phyloP scores from a whole-genome alignment of 345 rosid genomes.

The Zanthoxylum bungeanum region DNA sequence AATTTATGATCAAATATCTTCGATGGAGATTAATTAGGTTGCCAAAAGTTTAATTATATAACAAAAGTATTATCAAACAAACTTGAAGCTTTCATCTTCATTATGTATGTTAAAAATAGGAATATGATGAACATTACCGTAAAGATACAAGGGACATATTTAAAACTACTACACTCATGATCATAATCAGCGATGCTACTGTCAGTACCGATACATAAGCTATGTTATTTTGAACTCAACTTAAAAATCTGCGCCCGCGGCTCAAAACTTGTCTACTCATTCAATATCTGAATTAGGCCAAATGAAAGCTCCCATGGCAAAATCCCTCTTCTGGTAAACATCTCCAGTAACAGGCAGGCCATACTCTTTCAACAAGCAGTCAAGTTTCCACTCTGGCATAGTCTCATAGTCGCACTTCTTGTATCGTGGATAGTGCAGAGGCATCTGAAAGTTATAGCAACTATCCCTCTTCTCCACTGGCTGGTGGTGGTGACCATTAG shows the following conservation, averaged over 20 bases:
- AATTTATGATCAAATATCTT: neutral
- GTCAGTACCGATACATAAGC: too few relatives aligned
- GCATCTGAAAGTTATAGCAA: slow-evolving; percentile 47
- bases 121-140: too few relatives aligned
- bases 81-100: neutral
- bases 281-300: slow-evolving; percentile 43
- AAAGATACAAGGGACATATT: too few relatives aligned
- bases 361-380: slow-evolving; percentile 44
- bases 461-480: slow-evolving; percentile 4
- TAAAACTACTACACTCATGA: too few relatives aligned
- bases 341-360: slow-evolving; percentile 49
- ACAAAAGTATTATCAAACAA: too few relatives aligned
- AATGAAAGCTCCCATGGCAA: slow-evolving; percentile 65
- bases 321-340: slow-evolving; percentile 43
- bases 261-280: neutral
- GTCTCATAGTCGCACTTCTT: slow-evolving; percentile 43
- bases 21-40: neutral
- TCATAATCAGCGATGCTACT: too few relatives aligned
- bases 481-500: slow-evolving; percentile 21
- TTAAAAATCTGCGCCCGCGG: too few relatives aligned
- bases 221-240: too few relatives aligned
- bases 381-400: slow-evolving; percentile 61
- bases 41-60: neutral
- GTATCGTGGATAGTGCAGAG: slow-evolving; percentile 60
- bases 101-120: neutral